phyloP scores from a whole-genome alignment of 768 basidiomycete genomes.

The Boletus pseudopeckii region DNA sequence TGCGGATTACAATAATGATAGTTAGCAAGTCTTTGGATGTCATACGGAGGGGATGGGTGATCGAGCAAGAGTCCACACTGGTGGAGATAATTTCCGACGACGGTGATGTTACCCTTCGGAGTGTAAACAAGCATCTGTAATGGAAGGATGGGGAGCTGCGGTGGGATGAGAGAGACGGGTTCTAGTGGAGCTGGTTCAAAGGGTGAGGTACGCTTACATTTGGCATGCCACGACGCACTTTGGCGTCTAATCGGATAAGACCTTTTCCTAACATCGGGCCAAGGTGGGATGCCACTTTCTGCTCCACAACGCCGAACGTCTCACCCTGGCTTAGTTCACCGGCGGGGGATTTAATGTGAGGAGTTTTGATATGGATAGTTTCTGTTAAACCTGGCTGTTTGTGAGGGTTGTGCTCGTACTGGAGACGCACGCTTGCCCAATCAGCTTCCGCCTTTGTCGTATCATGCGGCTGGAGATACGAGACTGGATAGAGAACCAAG shows the following conservation, averaged over 20 bases:
- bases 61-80: slow-evolving; percentile 68
- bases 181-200: slow-evolving; percentile 13
- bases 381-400: slow-evolving; percentile 51
- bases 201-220: slow-evolving; percentile 47
- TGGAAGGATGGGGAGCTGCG: slow-evolving; percentile 75
- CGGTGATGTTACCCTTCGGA: slow-evolving; percentile 86
- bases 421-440: slow-evolving; percentile 67
- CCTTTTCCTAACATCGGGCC: slow-evolving; percentile 86
- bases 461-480: slow-evolving; percentile 55
- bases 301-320: slow-evolving; percentile 80
- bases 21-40: slow-evolving; percentile 52
- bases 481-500: slow-evolving; percentile 77
- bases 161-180: slow-evolving; percentile 16
- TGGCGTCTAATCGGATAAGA: slow-evolving; percentile 75
- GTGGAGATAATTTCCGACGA: slow-evolving; percentile 75
- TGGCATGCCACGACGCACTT: slow-evolving; percentile 60
- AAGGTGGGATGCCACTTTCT: slow-evolving; percentile 73
- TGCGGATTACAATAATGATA: slow-evolving; percentile 89
- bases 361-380: slow-evolving; percentile 76
- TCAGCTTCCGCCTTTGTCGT: slow-evolving; percentile 44
- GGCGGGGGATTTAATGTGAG: slow-evolving; percentile 44
- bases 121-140: slow-evolving; percentile 89
- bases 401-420: slow-evolving; percentile 63
- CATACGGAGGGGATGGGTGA: slow-evolving; percentile 71
- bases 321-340: slow-evolving; percentile 62